A percentile compares a stretch with the other conserved stretches of the same genome.
phyloP scores from a whole-genome alignment of 2,329 filamentous ascomycete genomes.

The Drechslerella coelobrocha region DNA sequence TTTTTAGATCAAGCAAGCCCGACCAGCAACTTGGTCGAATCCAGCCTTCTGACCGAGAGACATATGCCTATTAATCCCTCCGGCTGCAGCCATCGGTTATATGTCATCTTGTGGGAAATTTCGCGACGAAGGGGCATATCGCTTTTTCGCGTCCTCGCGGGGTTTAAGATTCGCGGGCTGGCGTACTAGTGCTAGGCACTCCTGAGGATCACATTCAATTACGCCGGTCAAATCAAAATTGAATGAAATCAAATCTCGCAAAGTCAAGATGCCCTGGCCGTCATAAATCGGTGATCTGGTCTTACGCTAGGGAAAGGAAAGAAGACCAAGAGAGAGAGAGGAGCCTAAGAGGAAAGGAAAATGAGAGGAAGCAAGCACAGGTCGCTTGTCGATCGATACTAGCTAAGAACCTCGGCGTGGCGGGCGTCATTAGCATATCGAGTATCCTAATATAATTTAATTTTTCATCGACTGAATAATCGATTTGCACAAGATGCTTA shows the following conservation, averaged over 20 bases:
- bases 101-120: background rate
- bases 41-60: slow-evolving; percentile 1
- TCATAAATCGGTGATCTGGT: background rate
- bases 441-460: background rate
- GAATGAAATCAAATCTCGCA: background rate
- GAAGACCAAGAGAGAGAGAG: too few relatives aligned
- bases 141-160: too few relatives aligned
- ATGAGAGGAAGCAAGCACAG: background rate
- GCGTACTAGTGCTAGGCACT: too few relatives aligned
- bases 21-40: background rate
- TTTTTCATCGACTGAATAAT: background rate
- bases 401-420: background rate
- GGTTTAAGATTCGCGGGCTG: background rate
- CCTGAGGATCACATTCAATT: too few relatives aligned
- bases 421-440: background rate
- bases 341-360: too few relatives aligned
- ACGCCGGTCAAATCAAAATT: background rate
- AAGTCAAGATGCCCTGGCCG: background rate
- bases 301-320: too few relatives aligned
- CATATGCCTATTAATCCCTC: background rate
- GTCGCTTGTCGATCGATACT: slow-evolving; percentile 1
- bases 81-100: background rate
- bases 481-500: too few relatives aligned
- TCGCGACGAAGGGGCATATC: too few relatives aligned
- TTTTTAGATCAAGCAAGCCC: background rate